Conservation (phyloP, 371 early-diverging fungal species). For the Zopfochytrium polystomum region DNA sequence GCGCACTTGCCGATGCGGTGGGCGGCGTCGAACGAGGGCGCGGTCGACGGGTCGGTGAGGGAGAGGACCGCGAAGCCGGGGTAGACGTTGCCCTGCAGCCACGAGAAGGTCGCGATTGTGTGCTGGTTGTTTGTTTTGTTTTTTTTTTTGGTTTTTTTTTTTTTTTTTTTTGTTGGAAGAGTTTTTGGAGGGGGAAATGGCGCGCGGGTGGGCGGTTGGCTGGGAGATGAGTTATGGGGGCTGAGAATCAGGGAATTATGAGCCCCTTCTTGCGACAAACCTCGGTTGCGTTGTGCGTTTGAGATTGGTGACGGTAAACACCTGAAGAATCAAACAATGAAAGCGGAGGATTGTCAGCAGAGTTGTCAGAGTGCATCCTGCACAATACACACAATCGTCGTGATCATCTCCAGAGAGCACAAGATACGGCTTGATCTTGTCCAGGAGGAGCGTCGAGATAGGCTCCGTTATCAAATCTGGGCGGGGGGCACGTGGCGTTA, state of each 20-base stretch:
- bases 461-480: constrained; percentile 59
- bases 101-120: constrained; percentile 57
- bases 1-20: constrained; percentile 38
- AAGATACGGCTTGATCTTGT: constrained; percentile 59
- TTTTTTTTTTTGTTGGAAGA: no score
- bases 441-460: constrained; percentile 58
- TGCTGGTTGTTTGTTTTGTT: no score
- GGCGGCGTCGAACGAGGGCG: not conserved
- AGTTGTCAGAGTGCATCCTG: not conserved
- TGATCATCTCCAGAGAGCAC: constrained; percentile 92
- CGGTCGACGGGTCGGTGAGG: constrained; percentile 20
- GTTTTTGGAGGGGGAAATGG: not conserved
- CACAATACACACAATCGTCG: constrained; percentile 71
- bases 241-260: no score
- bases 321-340: not conserved
- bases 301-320: not conserved
- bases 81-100: constrained; percentile 56
- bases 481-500: not conserved
- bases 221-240: not conserved
- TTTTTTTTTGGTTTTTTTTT: no score
- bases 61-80: constrained; percentile 55
- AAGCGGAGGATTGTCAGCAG: not conserved
- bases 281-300: constrained; percentile 5
- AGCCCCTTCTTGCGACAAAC: no score
- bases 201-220: no score